Evolutionary conservation across 345 rosid species (phyloP).

Genomic region (Populus pruinosa): DNA sequence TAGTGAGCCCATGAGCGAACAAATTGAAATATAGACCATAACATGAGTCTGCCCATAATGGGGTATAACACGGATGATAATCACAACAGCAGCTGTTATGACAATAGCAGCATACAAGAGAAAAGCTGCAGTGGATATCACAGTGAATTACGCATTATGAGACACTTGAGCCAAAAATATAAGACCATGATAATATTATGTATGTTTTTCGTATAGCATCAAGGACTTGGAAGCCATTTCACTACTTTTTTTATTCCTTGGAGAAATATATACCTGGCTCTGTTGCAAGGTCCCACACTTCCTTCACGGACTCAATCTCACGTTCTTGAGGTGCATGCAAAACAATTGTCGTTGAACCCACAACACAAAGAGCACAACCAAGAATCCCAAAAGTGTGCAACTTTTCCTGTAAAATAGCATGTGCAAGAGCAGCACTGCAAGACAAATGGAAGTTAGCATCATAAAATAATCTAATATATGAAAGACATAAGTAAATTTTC

Average conservation of each 20-base stretch:
- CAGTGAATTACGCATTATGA: neutral
- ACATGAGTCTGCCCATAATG: constrained; percentile 24
- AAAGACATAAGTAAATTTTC: neutral
- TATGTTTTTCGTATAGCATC: neutral
- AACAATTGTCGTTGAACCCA: constrained; percentile 27
- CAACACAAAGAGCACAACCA: constrained; percentile 27
- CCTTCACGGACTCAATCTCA: constrained; percentile 23
- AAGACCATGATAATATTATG: neutral
- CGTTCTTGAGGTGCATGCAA: constrained; percentile 34
- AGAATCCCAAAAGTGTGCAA: constrained; percentile 26
- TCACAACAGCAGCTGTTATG: constrained; percentile 10
- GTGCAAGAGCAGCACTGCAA: constrained; percentile 29
- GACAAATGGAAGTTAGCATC: neutral
- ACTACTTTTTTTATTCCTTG: neutral
- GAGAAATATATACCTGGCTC: constrained; percentile 19
- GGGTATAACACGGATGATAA: constrained; percentile 18
- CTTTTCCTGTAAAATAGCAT: constrained; percentile 23
- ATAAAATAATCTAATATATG: neutral
- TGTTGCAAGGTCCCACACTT: constrained; percentile 29
- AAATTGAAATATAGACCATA: constrained; percentile 24
- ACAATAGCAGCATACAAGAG: constrained; percentile 21
- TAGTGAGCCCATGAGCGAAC: constrained; percentile 25
- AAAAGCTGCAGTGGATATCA: constrained; percentile 15
- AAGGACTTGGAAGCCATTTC: neutral
- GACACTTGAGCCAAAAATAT: neutral